Evolutionary conservation across 352 stramenopile genomes (phyloP).

Genomic region (Globisporangium paddicum): DNA sequence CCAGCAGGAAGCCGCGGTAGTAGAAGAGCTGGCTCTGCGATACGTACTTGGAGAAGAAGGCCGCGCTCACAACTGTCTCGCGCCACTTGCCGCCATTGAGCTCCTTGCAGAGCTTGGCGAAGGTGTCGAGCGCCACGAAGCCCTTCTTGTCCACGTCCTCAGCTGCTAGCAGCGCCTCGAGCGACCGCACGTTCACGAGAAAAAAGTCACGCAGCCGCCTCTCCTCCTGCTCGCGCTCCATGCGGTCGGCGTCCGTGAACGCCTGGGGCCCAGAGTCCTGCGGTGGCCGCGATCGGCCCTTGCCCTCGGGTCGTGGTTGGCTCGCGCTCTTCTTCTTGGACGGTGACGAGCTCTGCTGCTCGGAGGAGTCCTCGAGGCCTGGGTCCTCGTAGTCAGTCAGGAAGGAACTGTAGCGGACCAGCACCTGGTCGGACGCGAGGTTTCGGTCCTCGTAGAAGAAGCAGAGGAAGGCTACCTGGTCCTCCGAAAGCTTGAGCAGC

Average conservation of each 20-base stretch:
- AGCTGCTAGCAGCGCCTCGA: slow-evolving; percentile 34
- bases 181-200: slow-evolving; percentile 23
- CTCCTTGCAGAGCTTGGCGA: slow-evolving; percentile 35
- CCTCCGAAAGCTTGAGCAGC: slow-evolving; percentile 42
- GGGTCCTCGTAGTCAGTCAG: slow-evolving; percentile 70
- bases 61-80: slow-evolving; percentile 27
- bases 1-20: slow-evolving; percentile 66
- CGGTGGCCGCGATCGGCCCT: slow-evolving; percentile 21
- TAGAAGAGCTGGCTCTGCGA: slow-evolving; percentile 46
- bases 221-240: slow-evolving; percentile 26
- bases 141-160: slow-evolving; percentile 46
- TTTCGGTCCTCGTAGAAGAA: slow-evolving; percentile 80
- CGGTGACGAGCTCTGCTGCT: slow-evolving; percentile 2
- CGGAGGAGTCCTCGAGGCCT: slow-evolving; percentile 29
- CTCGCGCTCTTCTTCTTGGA: slow-evolving; percentile 1
- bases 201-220: slow-evolving; percentile 45
- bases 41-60: slow-evolving; percentile 47
- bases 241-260: slow-evolving; percentile 11
- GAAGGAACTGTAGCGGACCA: slow-evolving; percentile 70
- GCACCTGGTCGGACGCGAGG: slow-evolving; percentile 43
- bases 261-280: background rate
- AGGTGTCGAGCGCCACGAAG: slow-evolving; percentile 40
- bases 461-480: slow-evolving; percentile 63
- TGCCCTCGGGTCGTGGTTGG: slow-evolving; percentile 15
- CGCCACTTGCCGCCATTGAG: slow-evolving; percentile 26